phyloP scores from a whole-genome alignment of 495 filamentous ascomycete genomes.

The Xanthoparmelia taractica region DNA sequence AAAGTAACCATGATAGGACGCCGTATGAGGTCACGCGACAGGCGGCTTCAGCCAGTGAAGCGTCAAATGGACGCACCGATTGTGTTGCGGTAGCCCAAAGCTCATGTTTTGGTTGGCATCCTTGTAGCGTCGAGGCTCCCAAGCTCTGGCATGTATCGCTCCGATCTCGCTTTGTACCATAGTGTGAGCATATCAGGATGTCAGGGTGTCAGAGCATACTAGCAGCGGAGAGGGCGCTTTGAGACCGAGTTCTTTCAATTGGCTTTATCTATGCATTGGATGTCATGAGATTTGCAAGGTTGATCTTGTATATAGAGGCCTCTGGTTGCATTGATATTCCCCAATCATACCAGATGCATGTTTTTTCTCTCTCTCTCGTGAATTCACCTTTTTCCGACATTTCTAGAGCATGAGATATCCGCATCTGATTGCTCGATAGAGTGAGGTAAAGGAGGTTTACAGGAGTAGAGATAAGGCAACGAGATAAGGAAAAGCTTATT shows the following conservation, averaged over 20 bases:
- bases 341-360: not conserved
- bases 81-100: not conserved
- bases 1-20: not conserved
- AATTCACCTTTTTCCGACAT: not conserved
- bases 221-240: not conserved
- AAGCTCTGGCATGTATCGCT: not conserved
- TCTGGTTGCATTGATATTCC: not conserved
- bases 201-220: not conserved
- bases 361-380: not conserved
- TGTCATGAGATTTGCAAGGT: not conserved
- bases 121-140: not conserved
- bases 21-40: constrained; percentile 1
- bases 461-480: constrained; percentile 19
- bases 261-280: not conserved
- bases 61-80: not conserved
- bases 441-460: constrained; percentile 13
- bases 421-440: constrained; percentile 19
- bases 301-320: not conserved
- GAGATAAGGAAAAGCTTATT: not conserved
- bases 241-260: not conserved
- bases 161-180: not conserved
- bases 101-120: not conserved
- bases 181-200: not conserved
- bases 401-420: not conserved
- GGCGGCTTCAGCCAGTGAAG: not conserved